Evolutionary conservation across 2,329 filamentous ascomycete genomes (phyloP).

Genomic region (Ophiostoma triangulosporum): DNA sequence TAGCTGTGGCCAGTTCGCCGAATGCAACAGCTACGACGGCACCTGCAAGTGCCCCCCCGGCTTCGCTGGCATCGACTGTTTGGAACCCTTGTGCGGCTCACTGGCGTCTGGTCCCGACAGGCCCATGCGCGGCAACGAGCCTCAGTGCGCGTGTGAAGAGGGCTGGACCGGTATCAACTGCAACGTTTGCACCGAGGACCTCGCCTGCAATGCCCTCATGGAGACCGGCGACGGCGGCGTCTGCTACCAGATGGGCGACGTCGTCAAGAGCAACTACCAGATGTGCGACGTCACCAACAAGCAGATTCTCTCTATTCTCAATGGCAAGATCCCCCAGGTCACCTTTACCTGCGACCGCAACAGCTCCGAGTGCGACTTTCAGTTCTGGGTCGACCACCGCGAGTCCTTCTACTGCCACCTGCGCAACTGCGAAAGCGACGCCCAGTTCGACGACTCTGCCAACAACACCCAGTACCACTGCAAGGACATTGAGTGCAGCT

Average conservation of each 20-base stretch:
- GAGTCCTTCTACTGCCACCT: slow-evolving; percentile 96
- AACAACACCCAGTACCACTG: slow-evolving; percentile 83
- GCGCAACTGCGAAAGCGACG: slow-evolving; percentile 61
- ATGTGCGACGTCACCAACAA: slow-evolving; percentile 95
- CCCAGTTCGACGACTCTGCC: slow-evolving; percentile 51
- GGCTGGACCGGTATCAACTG: slow-evolving; percentile 97
- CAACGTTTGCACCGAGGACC: slow-evolving; percentile 78
- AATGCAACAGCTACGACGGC: slow-evolving; percentile 79
- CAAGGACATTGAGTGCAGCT: slow-evolving; percentile 71
- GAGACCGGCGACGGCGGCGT: slow-evolving; percentile 68
- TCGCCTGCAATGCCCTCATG: slow-evolving; percentile 81
- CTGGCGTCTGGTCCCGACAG: slow-evolving; percentile 69
- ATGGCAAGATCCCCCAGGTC: slow-evolving; percentile 75
- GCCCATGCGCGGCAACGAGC: slow-evolving; percentile 49
- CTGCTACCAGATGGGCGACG: slow-evolving; percentile 82
- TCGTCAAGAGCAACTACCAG: slow-evolving; percentile 91
- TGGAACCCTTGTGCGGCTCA: slow-evolving; percentile 81
- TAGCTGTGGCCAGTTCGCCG: slow-evolving; percentile 77
- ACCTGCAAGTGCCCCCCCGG: slow-evolving; percentile 87
- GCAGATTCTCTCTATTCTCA: slow-evolving; percentile 79
- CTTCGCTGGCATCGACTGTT: slow-evolving; percentile 88
- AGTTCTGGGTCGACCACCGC: slow-evolving; percentile 90
- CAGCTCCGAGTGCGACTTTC: slow-evolving; percentile 74
- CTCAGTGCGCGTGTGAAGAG: slow-evolving; percentile 69
- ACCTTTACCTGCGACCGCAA: slow-evolving; percentile 83